Evolutionary conservation across 1,139 yeast species (phyloP).

Genomic region (Candida pseudoviswanathii): DNA sequence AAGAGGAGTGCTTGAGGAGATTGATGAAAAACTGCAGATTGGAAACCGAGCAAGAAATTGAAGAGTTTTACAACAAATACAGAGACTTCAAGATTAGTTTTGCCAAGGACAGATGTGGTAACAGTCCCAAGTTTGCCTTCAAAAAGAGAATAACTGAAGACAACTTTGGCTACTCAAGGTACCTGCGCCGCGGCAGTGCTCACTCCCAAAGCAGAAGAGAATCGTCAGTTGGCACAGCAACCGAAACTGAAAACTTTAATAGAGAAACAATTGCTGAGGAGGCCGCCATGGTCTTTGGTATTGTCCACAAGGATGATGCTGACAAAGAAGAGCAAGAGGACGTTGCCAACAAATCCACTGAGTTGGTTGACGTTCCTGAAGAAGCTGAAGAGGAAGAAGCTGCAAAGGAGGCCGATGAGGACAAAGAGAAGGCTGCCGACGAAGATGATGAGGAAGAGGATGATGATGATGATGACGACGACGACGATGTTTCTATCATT

Average conservation of each 20-base stretch:
- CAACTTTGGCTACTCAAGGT: conserved; percentile 12
- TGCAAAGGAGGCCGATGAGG: conserved; percentile 9
- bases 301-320: conserved; percentile 28
- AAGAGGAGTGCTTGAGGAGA: conserved; percentile 13
- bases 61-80: conserved; percentile 42
- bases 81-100: conserved; percentile 43
- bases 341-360: conserved; percentile 32
- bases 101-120: conserved; percentile 53
- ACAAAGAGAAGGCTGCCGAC: conserved; percentile 18
- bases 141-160: conserved; percentile 27
- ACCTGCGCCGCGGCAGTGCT: conserved; percentile 10
- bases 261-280: conserved; percentile 38
- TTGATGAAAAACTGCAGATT: conserved; percentile 17
- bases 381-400: conserved; percentile 9
- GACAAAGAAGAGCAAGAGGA: conserved; percentile 11
- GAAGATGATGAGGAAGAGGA: conserved; percentile 24
- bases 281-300: conserved; percentile 52
- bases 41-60: conserved; percentile 24
- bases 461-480: conserved; percentile 35
- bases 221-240: background rate
- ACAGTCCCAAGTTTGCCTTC: conserved; percentile 48
- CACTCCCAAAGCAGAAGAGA: background rate
- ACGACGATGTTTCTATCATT: conserved; percentile 47
- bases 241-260: conserved; percentile 10
- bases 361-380: conserved; percentile 22